Percentiles rank a stretch among this genome's conserved stretches.
Conservation (phyloP, 495 filamentous ascomycete species). For the Bacidia rubella region DNA sequence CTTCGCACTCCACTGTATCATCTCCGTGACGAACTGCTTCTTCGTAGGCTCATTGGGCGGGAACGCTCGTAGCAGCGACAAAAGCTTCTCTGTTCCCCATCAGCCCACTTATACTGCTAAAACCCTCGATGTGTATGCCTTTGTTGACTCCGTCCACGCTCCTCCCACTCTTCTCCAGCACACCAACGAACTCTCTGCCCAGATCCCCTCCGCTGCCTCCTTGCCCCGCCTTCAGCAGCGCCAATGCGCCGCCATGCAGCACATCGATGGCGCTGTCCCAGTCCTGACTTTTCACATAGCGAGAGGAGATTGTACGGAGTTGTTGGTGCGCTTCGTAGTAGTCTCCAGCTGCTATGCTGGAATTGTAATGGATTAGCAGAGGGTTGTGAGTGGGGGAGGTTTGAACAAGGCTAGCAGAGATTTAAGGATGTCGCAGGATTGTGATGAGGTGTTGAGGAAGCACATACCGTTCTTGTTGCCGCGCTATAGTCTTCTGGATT, state of each 20-base stretch:
- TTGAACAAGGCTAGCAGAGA: not conserved
- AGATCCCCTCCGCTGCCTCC: conserved; percentile 87
- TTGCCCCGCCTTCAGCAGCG: conserved; percentile 76
- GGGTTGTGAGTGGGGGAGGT: too few relatives aligned
- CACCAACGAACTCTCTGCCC: conserved; percentile 70
- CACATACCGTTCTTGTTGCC: conserved; percentile 53
- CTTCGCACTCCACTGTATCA: conserved; percentile 76
- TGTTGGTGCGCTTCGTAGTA: conserved; percentile 98
- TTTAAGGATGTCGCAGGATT: not conserved
- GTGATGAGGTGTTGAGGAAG: not conserved
- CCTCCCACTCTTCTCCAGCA: conserved; percentile 71
- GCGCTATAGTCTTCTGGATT: conserved; percentile 61
- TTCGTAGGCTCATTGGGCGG: conserved; percentile 71
- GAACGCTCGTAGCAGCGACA: conserved; percentile 56
- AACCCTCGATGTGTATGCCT: conserved; percentile 27
- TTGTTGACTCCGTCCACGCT: conserved; percentile 54
- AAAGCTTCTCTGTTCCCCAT: conserved; percentile 12
- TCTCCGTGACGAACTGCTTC: conserved; percentile 82
- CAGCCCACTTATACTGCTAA: not conserved
- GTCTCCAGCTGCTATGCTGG: conserved; percentile 78
- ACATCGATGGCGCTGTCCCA: conserved; percentile 76
- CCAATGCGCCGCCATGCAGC: conserved; percentile 67
- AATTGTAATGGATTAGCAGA: conserved; percentile 2
- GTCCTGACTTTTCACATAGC: conserved; percentile 76
- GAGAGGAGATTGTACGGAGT: conserved; percentile 80